Conservation (phyloP, 257 asterid genomes). For the Fraxinus americana region DNA sequence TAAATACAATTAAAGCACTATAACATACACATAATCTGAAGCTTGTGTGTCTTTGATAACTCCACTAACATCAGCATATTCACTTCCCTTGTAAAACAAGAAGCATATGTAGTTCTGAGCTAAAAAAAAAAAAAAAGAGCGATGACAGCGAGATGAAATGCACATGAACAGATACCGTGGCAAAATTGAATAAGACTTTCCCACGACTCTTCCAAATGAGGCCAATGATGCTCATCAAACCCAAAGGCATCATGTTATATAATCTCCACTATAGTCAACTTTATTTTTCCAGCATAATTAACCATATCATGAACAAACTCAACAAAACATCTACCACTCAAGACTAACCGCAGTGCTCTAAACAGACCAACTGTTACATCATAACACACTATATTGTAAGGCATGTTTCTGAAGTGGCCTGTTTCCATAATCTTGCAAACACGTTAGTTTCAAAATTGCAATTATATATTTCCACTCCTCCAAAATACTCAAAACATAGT, state of each 20-base stretch:
- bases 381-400: background rate
- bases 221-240: background rate
- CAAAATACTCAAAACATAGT: background rate
- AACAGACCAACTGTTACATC: background rate
- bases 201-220: background rate
- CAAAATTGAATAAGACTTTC: background rate
- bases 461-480: background rate
- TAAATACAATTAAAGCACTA: conserved; percentile 3
- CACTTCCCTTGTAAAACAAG: background rate
- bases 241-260: background rate
- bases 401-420: background rate
- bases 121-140: too few species aligned
- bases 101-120: background rate
- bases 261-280: too few species aligned
- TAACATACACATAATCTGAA: background rate
- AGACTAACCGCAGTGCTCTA: background rate
- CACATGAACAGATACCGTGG: background rate
- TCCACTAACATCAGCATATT: background rate
- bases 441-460: background rate
- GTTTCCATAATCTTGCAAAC: background rate
- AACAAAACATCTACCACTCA: background rate
- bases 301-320: background rate
- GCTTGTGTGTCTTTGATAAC: background rate
- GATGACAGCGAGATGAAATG: background rate
- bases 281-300: background rate